phyloP scores from a whole-genome alignment of 2,329 filamentous ascomycete genomes.

The Dactylellina leptospora region DNA sequence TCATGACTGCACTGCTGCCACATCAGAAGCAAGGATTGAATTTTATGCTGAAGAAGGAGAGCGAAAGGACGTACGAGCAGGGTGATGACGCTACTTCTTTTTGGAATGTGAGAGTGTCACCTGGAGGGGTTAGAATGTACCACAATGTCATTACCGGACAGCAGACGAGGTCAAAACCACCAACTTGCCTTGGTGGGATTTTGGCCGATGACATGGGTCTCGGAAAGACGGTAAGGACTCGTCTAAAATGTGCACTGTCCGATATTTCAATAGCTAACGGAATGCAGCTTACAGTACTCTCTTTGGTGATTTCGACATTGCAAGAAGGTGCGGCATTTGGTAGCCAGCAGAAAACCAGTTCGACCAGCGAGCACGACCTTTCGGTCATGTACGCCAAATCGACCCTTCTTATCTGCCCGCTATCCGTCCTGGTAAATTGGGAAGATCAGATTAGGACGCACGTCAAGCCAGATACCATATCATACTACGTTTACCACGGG shows the following conservation, averaged over 20 bases:
- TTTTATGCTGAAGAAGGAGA: conserved; percentile 51
- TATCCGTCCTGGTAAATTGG: conserved; percentile 95
- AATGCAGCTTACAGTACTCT: conserved; percentile 81
- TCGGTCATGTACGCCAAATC: conserved; percentile 75
- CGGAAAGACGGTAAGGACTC: conserved; percentile 69
- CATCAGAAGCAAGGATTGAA: conserved; percentile 51
- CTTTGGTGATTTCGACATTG: conserved; percentile 75
- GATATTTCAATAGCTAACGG: conserved; percentile 83
- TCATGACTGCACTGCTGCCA: conserved; percentile 34
- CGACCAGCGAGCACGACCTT: conserved; percentile 56
- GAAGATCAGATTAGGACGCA: conserved; percentile 89
- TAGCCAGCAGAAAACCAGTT: conserved; percentile 59
- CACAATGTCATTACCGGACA: conserved; percentile 70
- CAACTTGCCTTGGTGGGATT: conserved; percentile 52
- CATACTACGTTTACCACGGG: conserved; percentile 75
- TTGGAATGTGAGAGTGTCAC: conserved; percentile 73
- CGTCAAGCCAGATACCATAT: conserved; percentile 71
- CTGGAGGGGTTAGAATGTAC: conserved; percentile 71
- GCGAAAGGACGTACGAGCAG: conserved; percentile 39
- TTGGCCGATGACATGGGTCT: conserved; percentile 57
- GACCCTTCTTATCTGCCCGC: conserved; percentile 85
- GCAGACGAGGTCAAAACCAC: conserved; percentile 63
- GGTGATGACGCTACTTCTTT: conserved; percentile 69
- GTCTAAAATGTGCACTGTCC: conserved; percentile 74
- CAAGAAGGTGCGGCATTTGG: conserved; percentile 68